Base-by-base conservation (phyloP, 2,329 filamentous ascomycete genomes). In the Metarhizium rileyi region DNA sequence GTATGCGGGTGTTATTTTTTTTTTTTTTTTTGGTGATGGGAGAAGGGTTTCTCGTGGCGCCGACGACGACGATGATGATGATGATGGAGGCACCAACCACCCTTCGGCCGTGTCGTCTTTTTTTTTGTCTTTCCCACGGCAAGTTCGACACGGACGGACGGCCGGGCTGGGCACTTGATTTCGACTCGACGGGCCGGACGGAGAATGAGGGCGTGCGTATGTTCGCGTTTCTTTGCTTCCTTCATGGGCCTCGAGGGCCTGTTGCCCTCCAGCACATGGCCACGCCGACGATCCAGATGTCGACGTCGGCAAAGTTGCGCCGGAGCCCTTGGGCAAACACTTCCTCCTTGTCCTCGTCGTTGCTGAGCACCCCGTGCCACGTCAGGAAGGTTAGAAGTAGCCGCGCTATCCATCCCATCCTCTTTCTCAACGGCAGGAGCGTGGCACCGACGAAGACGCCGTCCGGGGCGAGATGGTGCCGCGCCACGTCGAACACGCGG, bases 301-400 rank as follows among this genome's bases (percentile, higher is more conserved):
- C 65, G 1, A 72, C 69, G 26, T 64, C 59, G 18, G 62, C 62
- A 48, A 72, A 73, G 38, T 62, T 59, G 36, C 58, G 53, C 48
- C 60, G 52, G 26, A 73, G 55, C 10, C 58, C 66, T 16, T 55
- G 51, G 44, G 64, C 62, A 26, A 71, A 57, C 3, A 58, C 62
- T 47, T 64, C 64, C 28, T 53, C 50, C 4, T 48, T 61, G 48
- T 73, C 71, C 1, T 62, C 58, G 56, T 59, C 64, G 54, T 72
- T 73, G 41, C 62, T 59, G 54, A 74, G 70, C 1, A 70, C 49
- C 2, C 64, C 61, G 33, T 36, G 14, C 8, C 8, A 36, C 33
- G 33, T 16, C 33, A 16, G 8, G 10, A 36, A 9, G 20, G 52
- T 57, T 49, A 69, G 53, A 9, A 58, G 47, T 18, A 43, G 20